Base-by-base conservation (phyloP, 805 yeast species). In the Candida gorgasii region DNA sequence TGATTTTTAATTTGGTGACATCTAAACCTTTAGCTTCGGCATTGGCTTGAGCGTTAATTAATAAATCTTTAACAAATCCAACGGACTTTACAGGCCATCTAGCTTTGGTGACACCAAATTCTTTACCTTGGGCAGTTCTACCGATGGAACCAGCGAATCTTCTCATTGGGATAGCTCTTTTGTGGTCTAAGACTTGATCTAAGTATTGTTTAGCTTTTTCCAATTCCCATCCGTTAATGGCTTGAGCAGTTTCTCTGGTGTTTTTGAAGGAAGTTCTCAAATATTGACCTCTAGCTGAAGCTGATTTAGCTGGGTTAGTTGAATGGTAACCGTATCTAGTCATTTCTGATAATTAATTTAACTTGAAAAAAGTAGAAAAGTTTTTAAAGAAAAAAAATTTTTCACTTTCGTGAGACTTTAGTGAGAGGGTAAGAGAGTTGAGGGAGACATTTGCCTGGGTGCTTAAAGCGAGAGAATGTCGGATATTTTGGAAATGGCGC, bases 21-120 rank as follows among this genome's bases (percentile, higher is more conserved):
- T 93, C 97, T 77, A 93, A 89, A 68, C 99, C 99, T 84, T 93
- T 93, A 63, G 96, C 78, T 75, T 90, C 98, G 75, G 99, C 99
- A 81, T 92, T 93, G 66, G 99, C 85, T 75, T 89, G 90, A 70
- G 99, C 99, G 77, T 93, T 93, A 77, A 84, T 84, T 76, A 93
- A 83, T 72, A 93, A 84, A 73, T 89, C 97, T 73, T 86, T 84
- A 68, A 93, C 78, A 77, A 86, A 89, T 78, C 89, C 87, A 74
- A 93, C 97, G 55, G 96, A 87, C 86, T 93, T 93, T 57, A 82
- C 96, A 70, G 99, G 99, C 99, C 99, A 93, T 89, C 99, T 90
- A 64, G 99, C 99, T 80, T 86, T 90, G 84, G 97, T 89, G 72
- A 90, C 96, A 78, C 98, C 98, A 69, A 92, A 93, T 82, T 93